phyloP scores from a whole-genome alignment of 805 yeast species.

The Candida arabinofermentans region DNA sequence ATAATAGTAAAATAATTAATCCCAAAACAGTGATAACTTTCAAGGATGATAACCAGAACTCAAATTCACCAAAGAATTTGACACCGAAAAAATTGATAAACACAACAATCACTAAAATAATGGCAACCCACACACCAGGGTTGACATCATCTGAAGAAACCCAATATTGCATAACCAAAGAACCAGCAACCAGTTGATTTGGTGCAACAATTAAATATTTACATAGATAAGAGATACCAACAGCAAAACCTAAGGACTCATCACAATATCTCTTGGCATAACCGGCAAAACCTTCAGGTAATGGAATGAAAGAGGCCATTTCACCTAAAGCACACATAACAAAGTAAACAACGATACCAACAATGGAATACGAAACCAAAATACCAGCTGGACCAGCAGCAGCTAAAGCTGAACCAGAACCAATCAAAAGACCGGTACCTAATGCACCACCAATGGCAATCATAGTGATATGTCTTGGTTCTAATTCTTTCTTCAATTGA shows the following conservation, averaged over 20 bases:
- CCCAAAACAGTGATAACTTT: constrained; percentile 65
- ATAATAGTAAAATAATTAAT: constrained; percentile 57
- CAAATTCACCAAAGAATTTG: constrained; percentile 45
- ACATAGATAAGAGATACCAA: constrained; percentile 49
- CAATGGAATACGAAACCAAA: constrained; percentile 59
- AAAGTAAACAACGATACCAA: constrained; percentile 68
- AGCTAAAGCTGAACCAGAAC: constrained; percentile 68
- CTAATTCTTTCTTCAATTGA: constrained; percentile 40
- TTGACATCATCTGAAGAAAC: constrained; percentile 41
- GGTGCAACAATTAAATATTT: constrained; percentile 52
- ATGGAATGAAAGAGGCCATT: constrained; percentile 51
- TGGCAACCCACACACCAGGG: constrained; percentile 51
- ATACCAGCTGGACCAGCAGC: constrained; percentile 67
- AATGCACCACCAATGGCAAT: constrained; percentile 79
- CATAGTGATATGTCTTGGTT: constrained; percentile 52
- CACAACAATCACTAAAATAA: constrained; percentile 39
- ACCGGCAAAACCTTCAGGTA: constrained; percentile 54
- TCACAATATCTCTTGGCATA: constrained; percentile 51
- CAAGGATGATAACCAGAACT: constrained; percentile 56
- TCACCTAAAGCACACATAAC: constrained; percentile 59
- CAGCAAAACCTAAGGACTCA: constrained; percentile 52
- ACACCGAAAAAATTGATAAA: constrained; percentile 44
- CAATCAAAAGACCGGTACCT: constrained; percentile 77
- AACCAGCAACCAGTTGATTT: constrained; percentile 54
- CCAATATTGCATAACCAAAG: constrained; percentile 53